Base-by-base conservation (phyloP, 768 basidiomycete species). In the Chalciporus sphaerocephalus region DNA sequence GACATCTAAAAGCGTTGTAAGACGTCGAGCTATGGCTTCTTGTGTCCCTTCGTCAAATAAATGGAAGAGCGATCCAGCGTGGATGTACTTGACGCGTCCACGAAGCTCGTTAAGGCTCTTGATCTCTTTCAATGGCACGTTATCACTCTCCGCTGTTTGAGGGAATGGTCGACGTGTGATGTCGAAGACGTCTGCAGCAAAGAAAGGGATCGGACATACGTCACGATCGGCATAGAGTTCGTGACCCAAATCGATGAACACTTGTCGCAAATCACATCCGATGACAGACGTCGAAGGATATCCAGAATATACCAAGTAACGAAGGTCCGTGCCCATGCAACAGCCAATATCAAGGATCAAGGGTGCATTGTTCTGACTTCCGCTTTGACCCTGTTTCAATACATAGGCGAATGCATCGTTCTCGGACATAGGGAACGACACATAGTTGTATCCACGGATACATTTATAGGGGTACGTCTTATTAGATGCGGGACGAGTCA, bases 1-100 rank as follows among this genome's bases (percentile, higher is more conserved):
- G 13, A 56, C 44, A 18, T 59, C 55, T 15, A 66, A 40, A 2
- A 69, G 46, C 6, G 28, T 35, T 2, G 47, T 53, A 8, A 70
- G 47, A 6, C 66, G 57, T 11, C 60, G 37, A 1, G 66, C 66
- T 8, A 68, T 53, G 9, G 46, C 60, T n/a, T 58, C 48, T 48
- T 70, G 69, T 35, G 58, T 62, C 13, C 51, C 37, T 48, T 65
- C 60, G 51, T 65, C 59, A 41, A 66, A 66, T 15, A 69, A 55
- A 40, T 70, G 64, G 51, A 70, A 70, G 10, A 70, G 46, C 9
- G 66, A 60, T 2, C 65, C 64, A 3, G 60, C 47, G 44, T 69
- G 65, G 23, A 68, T 46, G 46, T 62, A 58, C 30, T 53, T 58
- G 16, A 66, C 45, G 15, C 54, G 28, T 28, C 57, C 60, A 13